phyloP scores from a whole-genome alignment of 2,329 filamentous ascomycete genomes.

The Cercospora sp. region DNA sequence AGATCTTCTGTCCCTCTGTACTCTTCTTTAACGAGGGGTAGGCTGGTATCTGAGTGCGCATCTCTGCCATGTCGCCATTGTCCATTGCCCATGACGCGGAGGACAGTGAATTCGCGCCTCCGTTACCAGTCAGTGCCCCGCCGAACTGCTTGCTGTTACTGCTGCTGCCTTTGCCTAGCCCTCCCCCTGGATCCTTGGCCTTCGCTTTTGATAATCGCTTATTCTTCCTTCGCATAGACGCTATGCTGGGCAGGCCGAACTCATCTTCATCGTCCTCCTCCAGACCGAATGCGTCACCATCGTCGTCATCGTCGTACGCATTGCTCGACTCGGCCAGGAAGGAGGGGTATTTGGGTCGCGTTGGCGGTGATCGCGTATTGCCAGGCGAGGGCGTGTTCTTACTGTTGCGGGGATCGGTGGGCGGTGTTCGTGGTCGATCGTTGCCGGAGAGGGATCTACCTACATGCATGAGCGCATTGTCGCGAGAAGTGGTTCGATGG shows the following conservation, averaged over 20 bases:
- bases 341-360: conserved; percentile 73
- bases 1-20: conserved; percentile 80
- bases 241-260: conserved; percentile 89
- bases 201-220: conserved; percentile 49
- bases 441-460: conserved; percentile 32
- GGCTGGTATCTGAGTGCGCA: conserved; percentile 69
- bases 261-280: conserved; percentile 85
- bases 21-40: conserved; percentile 84
- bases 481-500: background rate
- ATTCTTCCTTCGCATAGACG: conserved; percentile 79
- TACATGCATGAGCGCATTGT: conserved; percentile 12
- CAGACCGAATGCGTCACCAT: conserved; percentile 73
- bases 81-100: conserved; percentile 60
- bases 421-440: conserved; percentile 74
- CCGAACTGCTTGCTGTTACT: conserved; percentile 27
- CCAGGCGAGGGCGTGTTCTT: conserved; percentile 55
- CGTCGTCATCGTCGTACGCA: conserved; percentile 71
- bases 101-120: conserved; percentile 35
- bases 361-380: conserved; percentile 54
- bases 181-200: conserved; percentile 48
- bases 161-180: conserved; percentile 13
- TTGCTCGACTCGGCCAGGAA: conserved; percentile 80
- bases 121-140: conserved; percentile 13
- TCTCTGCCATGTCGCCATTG: conserved; percentile 91
- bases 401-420: conserved; percentile 59